A percentile compares a stretch with the other conserved stretches of the same genome.
Conservation (phyloP, 108 stramenopile genomes). For the Cyclotella sp. region DNA sequence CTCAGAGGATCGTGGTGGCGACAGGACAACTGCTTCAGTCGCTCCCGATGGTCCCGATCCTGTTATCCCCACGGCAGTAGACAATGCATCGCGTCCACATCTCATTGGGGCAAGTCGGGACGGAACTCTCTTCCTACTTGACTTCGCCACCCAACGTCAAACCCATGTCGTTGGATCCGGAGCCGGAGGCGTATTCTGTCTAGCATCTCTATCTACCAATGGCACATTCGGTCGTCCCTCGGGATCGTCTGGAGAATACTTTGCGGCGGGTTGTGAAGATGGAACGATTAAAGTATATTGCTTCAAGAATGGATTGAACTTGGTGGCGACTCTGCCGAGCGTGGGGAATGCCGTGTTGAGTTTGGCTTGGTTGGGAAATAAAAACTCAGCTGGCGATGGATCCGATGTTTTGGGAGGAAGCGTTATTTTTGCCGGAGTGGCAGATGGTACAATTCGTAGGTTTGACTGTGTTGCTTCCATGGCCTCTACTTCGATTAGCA, state of each 20-base stretch:
- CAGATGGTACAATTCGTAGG: conserved; percentile 93
- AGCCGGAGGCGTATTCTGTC: conserved; percentile 68
- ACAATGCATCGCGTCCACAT: conserved; percentile 11
- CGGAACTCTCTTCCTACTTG: conserved; percentile 81
- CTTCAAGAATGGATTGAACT: conserved; percentile 44
- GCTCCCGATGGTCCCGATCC: conserved; percentile 12
- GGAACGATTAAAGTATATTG: conserved; percentile 85
- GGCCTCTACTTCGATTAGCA: conserved; percentile 42
- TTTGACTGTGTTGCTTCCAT: conserved; percentile 53
- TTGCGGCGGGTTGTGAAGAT: conserved; percentile 71
- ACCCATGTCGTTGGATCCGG: conserved; percentile 65
- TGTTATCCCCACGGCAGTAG: conserved; percentile 18
- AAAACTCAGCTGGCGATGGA: conserved; percentile 1
- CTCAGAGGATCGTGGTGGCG: background rate
- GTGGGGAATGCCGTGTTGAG: conserved; percentile 83
- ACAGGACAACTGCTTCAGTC: background rate
- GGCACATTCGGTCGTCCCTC: conserved; percentile 21
- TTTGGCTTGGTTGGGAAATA: conserved; percentile 70
- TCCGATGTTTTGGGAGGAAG: conserved; percentile 58
- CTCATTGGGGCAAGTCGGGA: conserved; percentile 78
- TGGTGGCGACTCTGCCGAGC: conserved; percentile 78
- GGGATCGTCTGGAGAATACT: conserved; percentile 42
- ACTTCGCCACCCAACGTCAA: conserved; percentile 65
- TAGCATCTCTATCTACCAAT: conserved; percentile 32
- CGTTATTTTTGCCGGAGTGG: conserved; percentile 86